Percentiles rank a stretch among this genome's conserved stretches.
phyloP scores from a whole-genome alignment of 345 rosid species.

The Citropsis articulata region DNA sequence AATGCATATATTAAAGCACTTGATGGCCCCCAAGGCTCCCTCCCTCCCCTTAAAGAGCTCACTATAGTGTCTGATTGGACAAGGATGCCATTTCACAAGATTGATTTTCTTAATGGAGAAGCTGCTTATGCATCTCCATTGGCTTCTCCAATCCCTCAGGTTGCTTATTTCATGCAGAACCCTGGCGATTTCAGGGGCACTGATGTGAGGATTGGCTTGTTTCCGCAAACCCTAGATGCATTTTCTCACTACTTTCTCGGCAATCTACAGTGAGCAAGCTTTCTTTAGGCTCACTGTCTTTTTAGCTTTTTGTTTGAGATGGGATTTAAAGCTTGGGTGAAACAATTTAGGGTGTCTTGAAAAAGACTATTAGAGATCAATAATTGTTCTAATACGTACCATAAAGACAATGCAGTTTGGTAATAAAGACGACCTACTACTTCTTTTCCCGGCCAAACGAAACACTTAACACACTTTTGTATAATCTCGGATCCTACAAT shows the following conservation, averaged over 20 bases:
- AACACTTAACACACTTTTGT: background rate
- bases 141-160: conserved; percentile 61
- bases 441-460: background rate
- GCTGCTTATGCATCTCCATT: conserved; percentile 51
- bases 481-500: background rate
- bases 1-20: conserved; percentile 54
- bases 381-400: background rate
- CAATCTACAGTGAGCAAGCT: conserved; percentile 1
- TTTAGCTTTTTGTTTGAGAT: background rate
- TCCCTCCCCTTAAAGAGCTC: conserved; percentile 54
- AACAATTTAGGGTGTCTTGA: background rate
- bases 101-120: conserved; percentile 40
- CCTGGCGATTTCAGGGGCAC: conserved; percentile 43
- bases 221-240: conserved; percentile 26
- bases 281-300: background rate
- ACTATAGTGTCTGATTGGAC: conserved; percentile 73
- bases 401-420: background rate
- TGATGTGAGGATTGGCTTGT: conserved; percentile 52
- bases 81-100: conserved; percentile 62
- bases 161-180: conserved; percentile 61
- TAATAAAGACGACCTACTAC: background rate
- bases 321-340: background rate
- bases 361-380: conserved; percentile 8
- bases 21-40: conserved; percentile 37
- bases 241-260: conserved; percentile 39